A percentile compares a stretch with the other conserved stretches of the same genome.
phyloP scores from a whole-genome alignment of 768 basidiomycete genomes.

The Termitomyces titanicus region DNA sequence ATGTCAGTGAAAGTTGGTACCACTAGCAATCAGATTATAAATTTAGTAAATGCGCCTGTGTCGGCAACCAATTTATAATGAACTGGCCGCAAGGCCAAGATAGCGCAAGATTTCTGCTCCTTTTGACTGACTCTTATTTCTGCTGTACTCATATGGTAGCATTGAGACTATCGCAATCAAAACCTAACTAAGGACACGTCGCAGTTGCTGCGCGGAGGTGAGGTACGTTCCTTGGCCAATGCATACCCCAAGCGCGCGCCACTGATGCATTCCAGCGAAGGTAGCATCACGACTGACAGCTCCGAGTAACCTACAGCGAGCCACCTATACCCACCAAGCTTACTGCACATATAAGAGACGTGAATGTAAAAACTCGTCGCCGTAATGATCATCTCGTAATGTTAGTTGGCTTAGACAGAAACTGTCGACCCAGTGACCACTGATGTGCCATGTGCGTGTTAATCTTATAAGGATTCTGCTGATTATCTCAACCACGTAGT shows the following conservation, averaged over 20 bases:
- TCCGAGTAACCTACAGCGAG: no score
- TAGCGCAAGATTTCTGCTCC: no score
- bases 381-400: no score
- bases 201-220: neutral
- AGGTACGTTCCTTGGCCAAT: neutral
- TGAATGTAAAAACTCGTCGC: no score
- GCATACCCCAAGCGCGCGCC: neutral
- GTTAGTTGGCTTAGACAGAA: neutral
- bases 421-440: neutral
- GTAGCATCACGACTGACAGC: no score
- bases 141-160: neutral
- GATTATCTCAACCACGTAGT: no score
- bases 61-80: no score
- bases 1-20: neutral
- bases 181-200: neutral
- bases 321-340: no score
- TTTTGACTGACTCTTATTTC: neutral
- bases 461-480: neutral
- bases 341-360: no score
- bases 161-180: neutral
- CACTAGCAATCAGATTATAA: slow-evolving; percentile 3
- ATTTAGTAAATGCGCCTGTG: neutral
- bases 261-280: neutral
- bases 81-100: no score
- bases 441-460: no score